Conservation (phyloP, 306 rosid species). For the Begonia loranthoides region DNA sequence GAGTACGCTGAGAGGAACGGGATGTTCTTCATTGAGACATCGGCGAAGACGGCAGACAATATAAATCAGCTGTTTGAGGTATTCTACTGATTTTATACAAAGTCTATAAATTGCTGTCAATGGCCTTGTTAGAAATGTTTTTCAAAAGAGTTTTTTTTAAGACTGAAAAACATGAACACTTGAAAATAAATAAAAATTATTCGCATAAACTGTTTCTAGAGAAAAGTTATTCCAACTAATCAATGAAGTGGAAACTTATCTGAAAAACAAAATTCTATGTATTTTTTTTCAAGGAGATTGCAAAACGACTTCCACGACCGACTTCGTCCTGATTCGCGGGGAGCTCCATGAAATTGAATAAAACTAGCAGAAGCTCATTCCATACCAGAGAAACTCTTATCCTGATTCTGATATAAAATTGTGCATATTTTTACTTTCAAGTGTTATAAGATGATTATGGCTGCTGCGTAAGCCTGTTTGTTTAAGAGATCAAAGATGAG, state of each 20-base stretch:
- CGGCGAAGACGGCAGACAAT: conserved; percentile 97
- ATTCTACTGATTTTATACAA: conserved; percentile 10
- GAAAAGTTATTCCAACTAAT: too few species aligned
- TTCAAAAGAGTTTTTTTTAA: too few species aligned
- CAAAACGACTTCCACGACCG: conserved; percentile 42
- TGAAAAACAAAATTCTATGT: too few species aligned
- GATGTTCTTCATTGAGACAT: conserved; percentile 98
- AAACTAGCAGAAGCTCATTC: neutral
- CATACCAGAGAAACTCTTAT: neutral
- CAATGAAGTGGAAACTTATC: too few species aligned
- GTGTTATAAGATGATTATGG: too few species aligned
- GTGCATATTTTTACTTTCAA: neutral
- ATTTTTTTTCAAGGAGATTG: conserved; percentile 31
- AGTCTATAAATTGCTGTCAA: too few species aligned
- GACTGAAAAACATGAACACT: too few species aligned
- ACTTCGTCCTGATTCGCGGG: conserved; percentile 14
- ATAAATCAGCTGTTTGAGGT: conserved; percentile 96
- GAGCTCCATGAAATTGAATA: neutral
- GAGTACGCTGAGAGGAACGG: conserved; percentile 91
- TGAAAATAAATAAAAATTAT: too few species aligned
- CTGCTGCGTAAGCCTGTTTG: too few species aligned
- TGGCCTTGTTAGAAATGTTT: too few species aligned
- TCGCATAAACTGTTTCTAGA: too few species aligned
- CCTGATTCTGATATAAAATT: neutral
- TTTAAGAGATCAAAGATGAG: too few species aligned